Base-by-base conservation (phyloP, 768 basidiomycete genomes). In the Boletus edulis region DNA sequence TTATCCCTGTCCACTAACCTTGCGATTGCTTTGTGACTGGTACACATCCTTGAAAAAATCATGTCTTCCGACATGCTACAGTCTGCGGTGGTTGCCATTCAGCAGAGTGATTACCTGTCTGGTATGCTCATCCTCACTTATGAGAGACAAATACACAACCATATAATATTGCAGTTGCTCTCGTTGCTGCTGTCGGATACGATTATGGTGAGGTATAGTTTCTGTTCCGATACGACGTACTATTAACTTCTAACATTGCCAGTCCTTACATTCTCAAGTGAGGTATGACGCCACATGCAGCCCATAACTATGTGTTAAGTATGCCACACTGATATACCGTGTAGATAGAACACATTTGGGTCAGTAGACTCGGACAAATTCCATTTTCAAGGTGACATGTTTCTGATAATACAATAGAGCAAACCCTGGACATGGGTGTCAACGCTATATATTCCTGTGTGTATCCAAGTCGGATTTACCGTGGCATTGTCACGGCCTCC, bases 261-360 rank as follows among this genome's bases (percentile, higher is more conserved):
- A 51, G 50, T 35, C 20, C 34, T 55, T 18, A 22, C 48, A 39
- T 39, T 49, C 17, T 17, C 32, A 7, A 10, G 24, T 8, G 50
- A 51, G 41, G 41, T 35, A 43, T 17, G 2, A 34, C 13, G 20
- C 20, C 20, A 20, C 20, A 20, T 20, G 20, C 20, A 20, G 20
- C 34, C 12, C 5, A 12, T 12, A 11, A 12, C 17, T 39, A 39
- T 39, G 38, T 17, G 17, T n/a, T 15, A 39, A n/a, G 9, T 39
- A 17, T n/a, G 11, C 35, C 15, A 4, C 38, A 39, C 29, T 49
- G 31, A 9, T 31, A 8, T n/a, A 13, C 12, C 27, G 0, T 11
- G 10, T 32, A 47, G 56, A 46, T 58, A 37, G 49, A 60, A 37
- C 51, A 58, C 37, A 50, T 60, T 2, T 61, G 59, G 55, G 59